Conservation (phyloP, 148 eudicot species). For the Chenopodium quinoa region DNA sequence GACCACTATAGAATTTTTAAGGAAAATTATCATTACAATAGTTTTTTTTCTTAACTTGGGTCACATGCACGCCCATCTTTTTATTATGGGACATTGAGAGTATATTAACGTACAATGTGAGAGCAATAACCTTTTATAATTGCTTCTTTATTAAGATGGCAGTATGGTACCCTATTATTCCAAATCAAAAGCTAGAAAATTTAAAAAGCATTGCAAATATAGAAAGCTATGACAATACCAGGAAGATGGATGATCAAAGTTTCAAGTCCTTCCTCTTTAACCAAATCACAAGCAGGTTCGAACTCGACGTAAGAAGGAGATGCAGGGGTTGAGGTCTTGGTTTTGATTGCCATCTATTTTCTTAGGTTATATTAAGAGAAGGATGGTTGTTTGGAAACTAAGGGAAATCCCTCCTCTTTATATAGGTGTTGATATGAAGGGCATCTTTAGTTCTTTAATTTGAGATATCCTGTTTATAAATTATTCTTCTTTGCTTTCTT, state of each 20-base stretch:
- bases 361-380: neutral
- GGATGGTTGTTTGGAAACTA: neutral
- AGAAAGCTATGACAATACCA: constrained; percentile 21
- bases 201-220: neutral
- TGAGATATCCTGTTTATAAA: neutral
- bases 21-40: no score
- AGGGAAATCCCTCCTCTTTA: neutral
- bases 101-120: no score
- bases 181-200: no score
- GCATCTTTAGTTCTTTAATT: neutral
- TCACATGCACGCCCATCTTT: no score
- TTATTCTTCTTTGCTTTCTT: constrained; percentile 3
- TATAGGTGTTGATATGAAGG: neutral
- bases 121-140: no score
- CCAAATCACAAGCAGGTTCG: constrained; percentile 32
- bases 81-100: no score
- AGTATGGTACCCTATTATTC: no score
- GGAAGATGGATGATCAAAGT: constrained; percentile 33
- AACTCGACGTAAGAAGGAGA: constrained; percentile 28
- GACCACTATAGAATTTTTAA: no score
- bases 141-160: no score
- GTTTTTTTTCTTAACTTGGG: no score
- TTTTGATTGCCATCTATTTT: constrained; percentile 17
- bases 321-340: constrained; percentile 9
- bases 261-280: constrained; percentile 27